These are phyloP conservation scores for Collybia mongolica DNA, from an alignment of 768 basidiomycete species.

Conservation along the genomic window DNA sequence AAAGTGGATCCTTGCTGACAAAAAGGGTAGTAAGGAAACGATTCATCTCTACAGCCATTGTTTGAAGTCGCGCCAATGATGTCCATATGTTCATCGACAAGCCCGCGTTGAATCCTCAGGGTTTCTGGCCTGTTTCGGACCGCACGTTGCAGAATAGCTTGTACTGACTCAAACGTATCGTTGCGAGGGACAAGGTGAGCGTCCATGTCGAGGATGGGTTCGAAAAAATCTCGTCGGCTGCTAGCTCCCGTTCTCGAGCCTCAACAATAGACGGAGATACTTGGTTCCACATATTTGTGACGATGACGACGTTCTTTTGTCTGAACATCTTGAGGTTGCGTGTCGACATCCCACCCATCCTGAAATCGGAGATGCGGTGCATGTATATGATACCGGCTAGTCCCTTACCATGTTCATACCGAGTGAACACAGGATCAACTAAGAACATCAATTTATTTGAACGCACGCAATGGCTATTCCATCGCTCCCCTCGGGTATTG, in stretches of 20 bases:
- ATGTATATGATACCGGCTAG: conserved; percentile 53
- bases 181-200: conserved; percentile 41
- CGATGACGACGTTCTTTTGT: conserved; percentile 2
- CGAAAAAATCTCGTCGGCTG: conserved; percentile 40
- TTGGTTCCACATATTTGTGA: conserved; percentile 7
- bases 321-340: conserved; percentile 6
- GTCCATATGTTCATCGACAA: conserved; percentile 39
- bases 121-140: conserved; percentile 36
- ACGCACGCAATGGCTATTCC: conserved; percentile 10
- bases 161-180: conserved; percentile 38
- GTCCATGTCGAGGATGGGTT: conserved; percentile 46
- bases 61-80: conserved; percentile 56
- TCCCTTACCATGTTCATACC: conserved; percentile 31
- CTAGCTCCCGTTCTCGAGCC: conserved; percentile 45
- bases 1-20: no score
- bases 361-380: conserved; percentile 50
- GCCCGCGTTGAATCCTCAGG: conserved; percentile 53
- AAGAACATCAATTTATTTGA: not conserved
- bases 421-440: not conserved
- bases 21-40: no score
- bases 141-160: conserved; percentile 39
- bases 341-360: conserved; percentile 30
- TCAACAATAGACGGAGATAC: conserved; percentile 8
- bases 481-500: no score
- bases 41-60: no score